Conservation (phyloP, 208 protist genomes). For the Borovskyia barvae region DNA sequence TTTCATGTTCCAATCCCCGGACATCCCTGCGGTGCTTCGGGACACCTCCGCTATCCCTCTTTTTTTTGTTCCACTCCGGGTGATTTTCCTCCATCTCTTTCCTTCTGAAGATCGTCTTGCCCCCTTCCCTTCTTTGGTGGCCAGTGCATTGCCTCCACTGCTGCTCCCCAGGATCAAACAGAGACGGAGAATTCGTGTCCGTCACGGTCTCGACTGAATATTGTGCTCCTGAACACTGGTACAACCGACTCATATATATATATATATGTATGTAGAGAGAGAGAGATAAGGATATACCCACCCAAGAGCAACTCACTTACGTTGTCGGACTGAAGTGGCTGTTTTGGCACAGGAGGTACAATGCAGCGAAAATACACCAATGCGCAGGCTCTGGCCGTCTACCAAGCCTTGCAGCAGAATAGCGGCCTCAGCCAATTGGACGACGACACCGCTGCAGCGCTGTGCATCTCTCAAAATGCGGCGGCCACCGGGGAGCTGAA, state of each 20-base stretch:
- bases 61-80: too few species aligned
- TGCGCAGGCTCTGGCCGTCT: slow-evolving; percentile 26
- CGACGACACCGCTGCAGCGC: slow-evolving; percentile 21
- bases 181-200: too few species aligned
- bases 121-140: too few species aligned
- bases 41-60: too few species aligned
- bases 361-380: slow-evolving; percentile 33
- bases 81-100: too few species aligned
- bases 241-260: slow-evolving; percentile 11
- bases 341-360: background rate
- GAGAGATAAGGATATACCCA: background rate
- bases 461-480: slow-evolving; percentile 25
- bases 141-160: too few species aligned
- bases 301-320: background rate
- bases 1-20: too few species aligned
- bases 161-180: too few species aligned
- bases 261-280: slow-evolving; percentile 14
- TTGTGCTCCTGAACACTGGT: too few species aligned
- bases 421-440: slow-evolving; percentile 18
- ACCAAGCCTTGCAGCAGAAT: slow-evolving; percentile 26
- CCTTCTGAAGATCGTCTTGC: too few species aligned
- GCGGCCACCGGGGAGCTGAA: slow-evolving; percentile 13
- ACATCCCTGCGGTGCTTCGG: too few species aligned
- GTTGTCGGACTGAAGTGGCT: background rate
- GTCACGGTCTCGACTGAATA: too few species aligned